Base-by-base conservation (phyloP, 805 yeast species). In the Teunomyces pallodes region DNA sequence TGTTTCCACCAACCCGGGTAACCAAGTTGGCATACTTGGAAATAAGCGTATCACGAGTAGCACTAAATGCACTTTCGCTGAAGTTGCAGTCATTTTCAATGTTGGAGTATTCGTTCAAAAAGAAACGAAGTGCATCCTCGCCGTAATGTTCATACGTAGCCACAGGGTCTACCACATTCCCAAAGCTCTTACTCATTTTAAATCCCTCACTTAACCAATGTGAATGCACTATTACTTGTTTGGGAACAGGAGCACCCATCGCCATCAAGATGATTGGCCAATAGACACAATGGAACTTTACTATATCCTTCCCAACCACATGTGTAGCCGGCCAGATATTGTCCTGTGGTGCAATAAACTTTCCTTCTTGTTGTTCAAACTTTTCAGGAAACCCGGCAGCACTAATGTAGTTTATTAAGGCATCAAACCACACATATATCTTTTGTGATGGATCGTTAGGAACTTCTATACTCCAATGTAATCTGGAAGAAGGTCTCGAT, bases 341-440 rank as follows among this genome's bases (percentile, higher is more conserved):
- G 24, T 46, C 47, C 9, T 42, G 16, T 8, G 58, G 49, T 1
- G 52, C 38, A 10, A 30, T 41, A 24, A 49, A 48, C 13, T 53
- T 46, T 1, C 46, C 47, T 14, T 35, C 43, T 5, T 35, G 27
- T n/a, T 29, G 20, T 5, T 49, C 31, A 44, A 61, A 58, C 4
- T 13, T 42, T 2, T 46, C 33, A 1, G 75, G 74, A 45, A 65
- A 87, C 2, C 88, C 89, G 2, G 81, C 70, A 1, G 89, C 77
- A 1, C 97, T 87, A 4, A 90, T 46, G 60, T 94, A 94, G 64
- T 90, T 94, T 39, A 86, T 75, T 40, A 94, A 73, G 0, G 99
- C 99, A 69, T 94, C 99, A 50, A 94, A 85, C 99, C 99, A 94
- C 12, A 94, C 99, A 59, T 94, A 94, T 46, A 94, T 83, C 42